Conservation (phyloP, 2,329 filamentous ascomycete genomes). For the Ceratocystis lukuohia region DNA sequence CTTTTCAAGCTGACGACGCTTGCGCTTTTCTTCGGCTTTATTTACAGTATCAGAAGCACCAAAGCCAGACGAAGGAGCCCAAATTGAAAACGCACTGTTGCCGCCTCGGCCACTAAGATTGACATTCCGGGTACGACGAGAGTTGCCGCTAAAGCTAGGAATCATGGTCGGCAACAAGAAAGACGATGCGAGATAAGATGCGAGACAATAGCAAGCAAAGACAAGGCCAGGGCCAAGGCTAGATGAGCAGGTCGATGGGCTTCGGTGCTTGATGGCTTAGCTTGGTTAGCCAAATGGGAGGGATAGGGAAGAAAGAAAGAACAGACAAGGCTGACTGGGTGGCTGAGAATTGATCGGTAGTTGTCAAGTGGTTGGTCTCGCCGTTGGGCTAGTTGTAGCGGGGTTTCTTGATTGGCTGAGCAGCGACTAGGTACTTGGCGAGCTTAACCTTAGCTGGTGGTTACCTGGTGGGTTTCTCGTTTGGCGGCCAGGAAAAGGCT, state of each 20-base stretch:
- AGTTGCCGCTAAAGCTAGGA: conserved; percentile 78
- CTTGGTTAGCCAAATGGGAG: background rate
- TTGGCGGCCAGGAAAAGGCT: background rate
- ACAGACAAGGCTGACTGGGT: background rate
- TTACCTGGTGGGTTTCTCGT: background rate
- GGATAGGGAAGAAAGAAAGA: background rate
- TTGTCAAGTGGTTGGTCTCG: background rate
- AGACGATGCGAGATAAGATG: background rate
- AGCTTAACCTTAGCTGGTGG: background rate
- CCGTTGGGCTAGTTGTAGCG: background rate
- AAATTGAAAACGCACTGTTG: conserved; percentile 45
- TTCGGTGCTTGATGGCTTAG: background rate
- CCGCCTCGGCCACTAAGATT: conserved; percentile 73
- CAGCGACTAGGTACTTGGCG: background rate
- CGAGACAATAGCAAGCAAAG: too few species aligned
- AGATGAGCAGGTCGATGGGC: background rate
- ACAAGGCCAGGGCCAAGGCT: background rate
- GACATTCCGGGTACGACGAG: conserved; percentile 75
- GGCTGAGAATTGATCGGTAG: background rate
- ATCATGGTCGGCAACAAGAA: conserved; percentile 51
- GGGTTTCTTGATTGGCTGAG: background rate
- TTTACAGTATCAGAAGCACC: conserved; percentile 66
- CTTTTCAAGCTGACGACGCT: conserved; percentile 66
- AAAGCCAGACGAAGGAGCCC: conserved; percentile 19
- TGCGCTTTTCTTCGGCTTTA: conserved; percentile 74